Base-by-base conservation (phyloP, 1,139 yeast genomes). In the Komagataea norvegica region DNA sequence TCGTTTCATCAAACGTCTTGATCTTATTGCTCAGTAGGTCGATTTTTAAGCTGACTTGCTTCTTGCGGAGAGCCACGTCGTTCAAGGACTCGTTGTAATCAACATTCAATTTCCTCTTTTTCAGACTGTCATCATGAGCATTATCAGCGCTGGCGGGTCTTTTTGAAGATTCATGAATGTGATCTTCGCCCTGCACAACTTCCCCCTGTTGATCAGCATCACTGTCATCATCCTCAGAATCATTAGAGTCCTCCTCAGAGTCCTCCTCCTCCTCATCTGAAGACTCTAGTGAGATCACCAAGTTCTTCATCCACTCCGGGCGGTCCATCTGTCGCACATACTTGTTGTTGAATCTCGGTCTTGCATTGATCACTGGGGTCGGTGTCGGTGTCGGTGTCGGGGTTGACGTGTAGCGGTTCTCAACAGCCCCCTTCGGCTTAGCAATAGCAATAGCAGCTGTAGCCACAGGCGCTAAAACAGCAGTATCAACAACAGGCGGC, bases 301-400 rank as follows among this genome's bases (percentile, higher is more conserved):
- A 42, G 23, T 43, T 40, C 10, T 43, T 42, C 29, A 48, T 17
- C 56, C 56, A 52, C n/a, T 41, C 49, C 6, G 54, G 52, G 17
- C 46, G 44, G 11, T 45, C 46, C 5, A 22, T 29, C 29, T 40
- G 40, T 10, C 41, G 37, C 19, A 42, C 38, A 32, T 40, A 38
- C 16, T 43, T 47, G 30, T 42, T 37, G 15, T 26, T 40, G 25
- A 37, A 46, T 18, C 29, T 29, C 13, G 45, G 40, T 18, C 42
- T 38, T 6, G 28, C 20, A 14, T 35, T 39, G 15, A 13, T 10
- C 6, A n/a, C 16, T 3, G 22, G 22, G 3, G 24, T 4, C 11
- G 17, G 13, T 6, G 11, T 6, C 20, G 14, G 16, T 20, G 18
- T 8, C 18, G 19, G 6, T 23, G 16, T 10, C 33, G 31, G 25